Base-by-base conservation (phyloP, 306 rosid genomes). In the Trifolium pratense region DNA sequence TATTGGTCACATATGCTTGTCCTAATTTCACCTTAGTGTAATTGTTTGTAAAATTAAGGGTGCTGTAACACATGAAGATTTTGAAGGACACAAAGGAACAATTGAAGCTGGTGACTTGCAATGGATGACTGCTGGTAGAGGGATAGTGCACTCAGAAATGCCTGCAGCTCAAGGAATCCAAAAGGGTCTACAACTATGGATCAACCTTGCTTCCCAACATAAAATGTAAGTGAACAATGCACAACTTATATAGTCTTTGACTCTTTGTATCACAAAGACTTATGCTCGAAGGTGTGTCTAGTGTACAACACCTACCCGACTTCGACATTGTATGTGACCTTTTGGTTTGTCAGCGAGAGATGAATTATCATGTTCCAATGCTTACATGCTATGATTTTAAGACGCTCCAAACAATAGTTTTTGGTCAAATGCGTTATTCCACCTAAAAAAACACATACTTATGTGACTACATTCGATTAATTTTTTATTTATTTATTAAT, bases 51-150 rank as follows among this genome's bases (percentile, higher is more conserved):
- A 73, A 36, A 74, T 53, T 23, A 53, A 93, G 99, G 99, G 99
- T 56, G 86, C 89, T 56, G 29, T 91, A 56, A 86, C 83, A 1
- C 99, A 94, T 79, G 99, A 94, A 86, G 99, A 94, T 70, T 94
- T 88, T 81, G 97, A 91, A 83, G 99, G 99, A 36, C 97, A 88
- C 39, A 91, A 89, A 61, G 99, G 99, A 73, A 94, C 91, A 65
- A 89, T 94, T 25, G 88, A 81, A 69, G 90, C 89, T 1, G 97
- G 99, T 77, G 99, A 91, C 74, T 70, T 94, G 77, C 99, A 94
- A 12, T 94, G 99, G 99, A 94, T 94, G 99, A 94, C 99, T 52
- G 99, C 99, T 29, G 99, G 99, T 3, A 88, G 84, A 89, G 99
- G 99, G 7, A 91, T 94, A 5, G 88, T 94, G 75, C 99, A 94